Base-by-base conservation (phyloP, 1,284 basidiomycete genomes). In the Farysia itapuensis region DNA sequence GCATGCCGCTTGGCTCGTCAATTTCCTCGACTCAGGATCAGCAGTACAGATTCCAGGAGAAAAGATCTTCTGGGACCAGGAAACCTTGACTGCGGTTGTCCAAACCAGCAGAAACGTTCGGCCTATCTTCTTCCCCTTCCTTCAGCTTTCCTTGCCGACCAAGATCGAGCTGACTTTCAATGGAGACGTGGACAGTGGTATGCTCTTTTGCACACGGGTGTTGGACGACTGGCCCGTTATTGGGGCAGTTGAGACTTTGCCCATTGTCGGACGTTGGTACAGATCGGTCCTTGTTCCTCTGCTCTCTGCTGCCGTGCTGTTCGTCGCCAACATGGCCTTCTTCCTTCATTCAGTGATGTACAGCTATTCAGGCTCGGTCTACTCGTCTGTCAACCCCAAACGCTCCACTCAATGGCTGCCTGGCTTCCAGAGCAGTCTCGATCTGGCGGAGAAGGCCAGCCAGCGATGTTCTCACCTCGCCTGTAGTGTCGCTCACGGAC, bases 181-280 rank as follows among this genome's bases (percentile, higher is more conserved):
- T 14, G 51, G 54, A 1, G 49, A 49, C 21, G 49, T 48, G 25
- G 35, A 21, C 28, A 39, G 30, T 13, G 39, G 50, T 4, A 46
- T 51, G 22, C 63, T 65, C 32, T 66, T 52, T 41, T 60, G 51
- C 41, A 66, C 63, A 4, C 54, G 51, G 30, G 66, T 48, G 48
- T 46, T 40, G 33, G 65, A 68, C 15, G 41, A 54, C 6, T 63
- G 63, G 58, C 56, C 57, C 11, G 30, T 54, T 4, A 53, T 63
- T 18, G 29, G 39, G 39, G 13, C 64, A 9, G 24, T 57, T 14
- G 21, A 29, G 16, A 15, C 35, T 5, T 26, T 63, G 6, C 51
- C 61, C 11, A 4, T 66, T 11, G 29, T 65, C 19, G 24, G 42
- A 11, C 14, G 13, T 9, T 15, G 63, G 15, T 61, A 51, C 37